Conservation (phyloP, 2,329 filamentous ascomycete genomes). For the Fusarium coicis region DNA sequence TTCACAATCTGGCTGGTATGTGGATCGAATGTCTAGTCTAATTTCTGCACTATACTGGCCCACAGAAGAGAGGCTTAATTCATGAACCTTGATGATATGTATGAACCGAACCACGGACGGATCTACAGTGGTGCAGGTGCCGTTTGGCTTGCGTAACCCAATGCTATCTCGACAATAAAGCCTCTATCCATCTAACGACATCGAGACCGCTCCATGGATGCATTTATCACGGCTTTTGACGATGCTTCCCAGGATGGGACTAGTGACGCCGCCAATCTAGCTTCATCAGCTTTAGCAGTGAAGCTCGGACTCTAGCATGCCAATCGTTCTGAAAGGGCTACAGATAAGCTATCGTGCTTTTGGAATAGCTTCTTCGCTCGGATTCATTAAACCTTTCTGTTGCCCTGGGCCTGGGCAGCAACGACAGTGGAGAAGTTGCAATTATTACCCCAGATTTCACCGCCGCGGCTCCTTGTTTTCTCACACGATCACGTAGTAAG, state of each 20-base stretch:
- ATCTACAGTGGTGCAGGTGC: neutral
- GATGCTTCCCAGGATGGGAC: neutral
- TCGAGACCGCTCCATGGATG: neutral
- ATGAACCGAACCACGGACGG: neutral
- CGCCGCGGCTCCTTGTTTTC: neutral
- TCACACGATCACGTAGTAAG: neutral
- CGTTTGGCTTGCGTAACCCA: neutral
- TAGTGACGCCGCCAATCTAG: neutral
- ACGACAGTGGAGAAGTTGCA: neutral
- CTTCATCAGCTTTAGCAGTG: neutral
- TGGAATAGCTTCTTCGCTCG: neutral
- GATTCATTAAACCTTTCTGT: neutral
- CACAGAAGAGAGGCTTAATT: neutral
- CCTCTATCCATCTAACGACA: neutral
- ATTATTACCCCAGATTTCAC: neutral
- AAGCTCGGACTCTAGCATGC: neutral
- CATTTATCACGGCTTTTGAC: neutral
- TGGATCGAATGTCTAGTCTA: rapidly evolving
- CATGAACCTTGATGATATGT: neutral
- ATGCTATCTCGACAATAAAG: neutral
- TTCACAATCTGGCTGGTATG: neutral
- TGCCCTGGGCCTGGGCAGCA: neutral
- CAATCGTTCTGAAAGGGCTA: neutral
- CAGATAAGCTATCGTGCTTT: neutral
- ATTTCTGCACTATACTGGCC: neutral